Base-by-base conservation (phyloP, 345 rosid genomes). In the Heritiera fomes region DNA sequence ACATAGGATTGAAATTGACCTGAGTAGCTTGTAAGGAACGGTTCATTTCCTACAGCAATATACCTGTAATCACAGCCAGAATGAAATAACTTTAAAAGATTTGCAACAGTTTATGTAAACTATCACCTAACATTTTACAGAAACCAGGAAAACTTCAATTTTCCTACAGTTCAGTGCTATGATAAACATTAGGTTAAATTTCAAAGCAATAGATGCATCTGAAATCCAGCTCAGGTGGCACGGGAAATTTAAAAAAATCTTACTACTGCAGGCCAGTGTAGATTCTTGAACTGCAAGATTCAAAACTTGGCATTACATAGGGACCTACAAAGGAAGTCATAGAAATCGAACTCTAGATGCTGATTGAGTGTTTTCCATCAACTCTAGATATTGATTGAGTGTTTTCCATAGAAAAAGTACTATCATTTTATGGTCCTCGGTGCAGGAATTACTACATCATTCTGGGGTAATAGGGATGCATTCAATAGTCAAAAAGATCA, bases 31-130 rank as follows among this genome's bases (percentile, higher is more conserved):
- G 94, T 60, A 59, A 96, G 91, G 85, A 94, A 94, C 46, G 99
- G 99, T 79, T 96, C 99, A 63, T 96, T 96, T 81, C 99, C 97
- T 4, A 96, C 97, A 4, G 98, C 98, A 60, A 96, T 80, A 79
- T 92, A 95, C 91, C 98, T 91, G 90, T 59, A 75, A 80, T 77
- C 8, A 12, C 60, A 81, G 47, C 58, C 46, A 74, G 50, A 77
- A 56, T 72, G 34, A 45, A 76, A 41, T 17, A 78, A 59, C 8
- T 20, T 23, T 63, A 50, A 77, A 67, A 78, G 41, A 61, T 68
- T 30, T 3, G 62, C 7, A 34, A 28, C 8, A 34, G 7, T 43
- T 20, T 30, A 3, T 18, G 32, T 75, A 32, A 2, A 74, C 62
- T 18, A 55, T 40, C 65, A 55, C 4, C 23, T 32, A 43, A 52